These are phyloP conservation scores for Dryas octopetala DNA, from an alignment of 306 rosid species.

Conservation along the genomic window DNA sequence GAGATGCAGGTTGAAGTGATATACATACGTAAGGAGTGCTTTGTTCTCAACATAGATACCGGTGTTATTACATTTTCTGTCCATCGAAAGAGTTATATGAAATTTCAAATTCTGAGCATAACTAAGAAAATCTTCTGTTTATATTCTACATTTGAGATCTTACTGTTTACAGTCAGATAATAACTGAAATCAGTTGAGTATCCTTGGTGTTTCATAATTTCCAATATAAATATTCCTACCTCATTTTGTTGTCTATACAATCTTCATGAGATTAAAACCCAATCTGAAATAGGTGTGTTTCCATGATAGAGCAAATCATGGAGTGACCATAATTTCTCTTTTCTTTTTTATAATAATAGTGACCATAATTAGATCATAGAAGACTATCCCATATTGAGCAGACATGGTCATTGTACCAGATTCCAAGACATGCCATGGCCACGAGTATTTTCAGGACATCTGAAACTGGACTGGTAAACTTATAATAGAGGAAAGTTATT, in stretches of 20 bases:
- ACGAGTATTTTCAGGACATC: background rate
- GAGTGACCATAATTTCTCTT: background rate
- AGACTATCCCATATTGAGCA: background rate
- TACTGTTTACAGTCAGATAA: too few relatives aligned
- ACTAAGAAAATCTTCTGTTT: background rate
- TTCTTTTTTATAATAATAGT: background rate
- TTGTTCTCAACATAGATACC: background rate
- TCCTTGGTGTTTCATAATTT: background rate
- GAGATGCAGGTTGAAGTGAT: constrained; percentile 27
- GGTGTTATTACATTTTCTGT: background rate
- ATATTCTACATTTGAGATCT: too few relatives aligned
- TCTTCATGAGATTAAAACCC: background rate
- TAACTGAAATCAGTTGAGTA: too few relatives aligned
- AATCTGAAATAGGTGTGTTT: background rate
- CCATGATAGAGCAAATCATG: too few relatives aligned
- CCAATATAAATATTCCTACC: background rate
- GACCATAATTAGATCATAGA: background rate
- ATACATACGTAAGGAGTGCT: constrained; percentile 3
- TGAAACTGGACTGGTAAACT: background rate
- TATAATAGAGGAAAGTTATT: background rate
- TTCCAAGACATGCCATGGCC: background rate
- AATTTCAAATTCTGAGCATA: background rate
- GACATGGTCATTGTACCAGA: background rate
- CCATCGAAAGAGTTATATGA: background rate
- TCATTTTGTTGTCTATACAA: background rate